Evolutionary conservation across 805 yeast genomes (phyloP).

Genomic region (Candida quercuum): DNA sequence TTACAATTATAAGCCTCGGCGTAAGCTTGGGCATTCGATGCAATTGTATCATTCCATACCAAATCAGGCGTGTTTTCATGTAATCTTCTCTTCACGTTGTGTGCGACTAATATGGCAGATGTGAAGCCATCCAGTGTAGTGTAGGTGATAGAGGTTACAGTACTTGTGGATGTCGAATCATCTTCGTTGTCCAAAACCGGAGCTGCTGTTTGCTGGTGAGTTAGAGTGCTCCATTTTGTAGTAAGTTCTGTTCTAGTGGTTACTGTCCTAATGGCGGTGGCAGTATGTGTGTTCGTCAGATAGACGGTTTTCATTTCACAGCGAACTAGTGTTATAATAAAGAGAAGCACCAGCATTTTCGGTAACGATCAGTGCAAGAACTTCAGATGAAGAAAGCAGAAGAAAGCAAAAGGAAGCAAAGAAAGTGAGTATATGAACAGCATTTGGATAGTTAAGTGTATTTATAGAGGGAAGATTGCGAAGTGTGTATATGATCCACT

Average conservation of each 20-base stretch:
- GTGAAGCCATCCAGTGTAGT: slow-evolving; percentile 7
- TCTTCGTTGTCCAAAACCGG: slow-evolving; percentile 4
- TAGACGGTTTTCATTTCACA: slow-evolving; percentile 2
- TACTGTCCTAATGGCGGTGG: slow-evolving; percentile 1
- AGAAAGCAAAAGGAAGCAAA: too few relatives aligned
- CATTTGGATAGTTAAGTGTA: too few relatives aligned
- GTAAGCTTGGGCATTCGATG: slow-evolving; percentile 48
- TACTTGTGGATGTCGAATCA: slow-evolving; percentile 16
- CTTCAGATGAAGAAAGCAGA: too few relatives aligned
- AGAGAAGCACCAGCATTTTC: background rate
- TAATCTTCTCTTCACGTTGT: slow-evolving; percentile 50
- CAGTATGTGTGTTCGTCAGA: slow-evolving; percentile 4
- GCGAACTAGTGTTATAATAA: slow-evolving; percentile 1
- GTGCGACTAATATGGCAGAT: slow-evolving; percentile 24
- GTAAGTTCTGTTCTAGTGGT: background rate
- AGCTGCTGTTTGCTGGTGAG: slow-evolving; percentile 3
- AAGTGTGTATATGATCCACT: too few relatives aligned
- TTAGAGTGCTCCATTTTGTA: slow-evolving; percentile 9
- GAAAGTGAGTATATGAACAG: too few relatives aligned
- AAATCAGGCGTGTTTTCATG: slow-evolving; percentile 45
- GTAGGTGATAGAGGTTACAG: slow-evolving; percentile 10
- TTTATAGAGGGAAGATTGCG: too few relatives aligned
- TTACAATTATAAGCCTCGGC: slow-evolving; percentile 54
- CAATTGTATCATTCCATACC: slow-evolving; percentile 50
- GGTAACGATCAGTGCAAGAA: too few relatives aligned